Evolutionary conservation across 208 protist species (phyloP), one percentile per base, ranked within the genome.

Genomic region (Wallacemonas sp.): DNA sequence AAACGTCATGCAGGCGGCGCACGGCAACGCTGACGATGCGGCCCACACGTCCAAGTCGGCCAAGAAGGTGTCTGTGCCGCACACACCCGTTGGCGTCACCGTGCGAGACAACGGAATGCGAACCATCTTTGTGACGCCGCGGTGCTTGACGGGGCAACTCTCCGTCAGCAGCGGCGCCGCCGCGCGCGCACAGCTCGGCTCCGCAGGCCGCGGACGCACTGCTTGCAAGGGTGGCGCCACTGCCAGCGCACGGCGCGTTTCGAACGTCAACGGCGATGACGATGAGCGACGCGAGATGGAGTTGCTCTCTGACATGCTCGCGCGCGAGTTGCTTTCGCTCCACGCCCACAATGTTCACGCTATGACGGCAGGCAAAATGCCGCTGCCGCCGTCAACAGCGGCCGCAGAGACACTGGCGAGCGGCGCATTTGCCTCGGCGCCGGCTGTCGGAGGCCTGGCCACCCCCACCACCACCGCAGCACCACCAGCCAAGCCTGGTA

Each of bases 331-430:
- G 30, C 66, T 85, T 26, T 60, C 77, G 2, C 83, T 82, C 17
- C 79, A 94, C 77, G 42, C 70, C n/a, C 68, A 89, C 71, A 94
- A 94, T 59, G 39, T 91, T n/a, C 70, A 45, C 59, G 63, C 28
- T 12, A 9, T 58, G 51, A 58, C 51, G 51, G 9, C 5, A 26
- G 51, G 51, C 9, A 24, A n/a, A 34, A 58, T 58, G 51, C 51
- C 51, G n/a, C 51, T 58, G 15, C 51, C 51, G 11, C 51, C 51
- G n/a, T 58, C 51, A 14, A 33, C 41, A 31, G 34, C 30, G 6
- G n/a, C n/a, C 30, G 4, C 12, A 19, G 51, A 58, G 30, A 58
- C 51, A 11, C 30, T 58, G 14, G 51, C 51, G 17, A 26, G 46
- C 42, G 19, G 30, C 49, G 17, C 47, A 28, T 42, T 27, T n/a